Evolutionary conservation across 1,139 yeast genomes (phyloP), one percentile per base, ranked within the genome.

Genomic region (Debaryomycetaceae sp.): DNA sequence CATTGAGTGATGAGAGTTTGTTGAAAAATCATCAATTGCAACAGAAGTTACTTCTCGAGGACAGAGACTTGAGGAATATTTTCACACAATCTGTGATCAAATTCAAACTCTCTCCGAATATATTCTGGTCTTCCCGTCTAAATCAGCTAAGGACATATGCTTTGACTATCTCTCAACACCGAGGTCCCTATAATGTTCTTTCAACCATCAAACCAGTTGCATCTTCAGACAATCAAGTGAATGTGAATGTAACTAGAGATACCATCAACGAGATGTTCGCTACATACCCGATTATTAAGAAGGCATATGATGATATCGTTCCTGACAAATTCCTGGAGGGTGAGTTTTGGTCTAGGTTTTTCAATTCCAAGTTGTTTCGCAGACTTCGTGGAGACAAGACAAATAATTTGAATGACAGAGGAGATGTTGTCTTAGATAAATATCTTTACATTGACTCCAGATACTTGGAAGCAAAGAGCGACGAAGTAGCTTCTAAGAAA

Each of bases 321-420:
- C 98, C 98, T 0, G 54, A 50, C 2, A 83, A 83, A 47, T 74
- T 92, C 45, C 75, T 78, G 38, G 98, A 91, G 59, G 92, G 94
- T 30, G 95, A 87, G 55, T 92, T 92, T 52, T 92, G 99, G 98
- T 86, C 95, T n/a, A 71, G 98, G 46, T 94, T 92, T 56, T 92
- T 92, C 69, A 83, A 87, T 52, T 88, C 97, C 1, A 83, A 89
- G 52, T 65, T 92, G 44, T 92, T 91, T 56, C 74, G 97, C 51
- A 78, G 92, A 53, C 69, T 92, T 33, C 75, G 96, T 56, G 98
- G 99, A 44, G 98, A 92, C 57, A 83, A 82, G 49, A 77, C 88
- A 40, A 69, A 69, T 39, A 79, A 81, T 53, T 64, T 78, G 2
- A 83, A 81, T 50, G 89, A 87, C 48, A 75, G 95, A 45, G 91